Percentiles rank a stretch among this genome's conserved stretches.
phyloP scores from a whole-genome alignment of 352 stramenopile genomes.

The Globisporangium mamillatum region DNA sequence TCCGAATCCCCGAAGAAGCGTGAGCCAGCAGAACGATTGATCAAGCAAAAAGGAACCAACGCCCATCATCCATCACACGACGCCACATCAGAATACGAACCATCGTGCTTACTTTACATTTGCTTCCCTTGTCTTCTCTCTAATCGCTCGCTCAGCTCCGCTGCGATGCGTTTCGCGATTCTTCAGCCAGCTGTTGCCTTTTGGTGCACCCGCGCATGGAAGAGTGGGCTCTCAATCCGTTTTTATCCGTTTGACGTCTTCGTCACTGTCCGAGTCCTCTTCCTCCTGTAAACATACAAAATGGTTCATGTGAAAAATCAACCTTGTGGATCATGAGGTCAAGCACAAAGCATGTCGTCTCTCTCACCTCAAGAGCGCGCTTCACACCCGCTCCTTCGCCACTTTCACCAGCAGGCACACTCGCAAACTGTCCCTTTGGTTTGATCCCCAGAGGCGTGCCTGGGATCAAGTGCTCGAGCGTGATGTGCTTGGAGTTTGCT shows the following conservation, averaged over 20 bases:
- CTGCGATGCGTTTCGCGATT: background rate
- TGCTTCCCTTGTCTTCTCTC: conserved; percentile 34
- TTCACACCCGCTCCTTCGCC: conserved; percentile 35
- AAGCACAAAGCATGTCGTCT: background rate
- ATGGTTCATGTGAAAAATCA: conserved; percentile 5
- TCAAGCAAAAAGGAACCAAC: background rate
- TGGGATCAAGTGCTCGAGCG: conserved; percentile 69
- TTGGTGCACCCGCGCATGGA: background rate
- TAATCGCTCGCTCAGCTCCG: conserved; percentile 37
- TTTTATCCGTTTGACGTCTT: conserved; percentile 22
- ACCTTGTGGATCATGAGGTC: background rate
- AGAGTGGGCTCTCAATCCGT: conserved; percentile 18
- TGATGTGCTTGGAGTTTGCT: conserved; percentile 79
- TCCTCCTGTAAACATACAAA: conserved; percentile 8
- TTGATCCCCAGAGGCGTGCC: conserved; percentile 35
- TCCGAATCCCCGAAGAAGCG: background rate
- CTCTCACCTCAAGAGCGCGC: conserved; percentile 40
- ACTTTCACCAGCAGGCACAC: conserved; percentile 10
- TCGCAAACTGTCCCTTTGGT: conserved; percentile 16
- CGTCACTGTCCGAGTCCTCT: conserved; percentile 17
- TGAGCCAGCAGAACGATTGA: background rate
- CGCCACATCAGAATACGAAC: conserved; percentile 12
- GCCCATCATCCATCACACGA: background rate
- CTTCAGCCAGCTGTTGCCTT: background rate
- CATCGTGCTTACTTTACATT: conserved; percentile 17